Conservation (phyloP, 208 protist species). For the Trypanosoma brucei region DNA sequence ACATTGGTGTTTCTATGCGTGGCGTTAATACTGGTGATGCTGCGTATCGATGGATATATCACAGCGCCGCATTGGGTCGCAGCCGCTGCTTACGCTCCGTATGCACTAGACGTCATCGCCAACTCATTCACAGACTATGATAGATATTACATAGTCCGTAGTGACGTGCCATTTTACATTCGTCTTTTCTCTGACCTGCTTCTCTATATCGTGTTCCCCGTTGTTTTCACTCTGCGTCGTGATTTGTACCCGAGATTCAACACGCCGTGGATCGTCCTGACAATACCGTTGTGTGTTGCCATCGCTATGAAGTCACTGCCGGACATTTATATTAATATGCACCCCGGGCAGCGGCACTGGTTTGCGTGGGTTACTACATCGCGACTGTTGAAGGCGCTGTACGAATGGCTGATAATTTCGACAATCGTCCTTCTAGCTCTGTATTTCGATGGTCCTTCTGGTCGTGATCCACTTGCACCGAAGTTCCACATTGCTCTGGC, state of each 20-base stretch:
- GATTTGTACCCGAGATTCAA: conserved; percentile 9
- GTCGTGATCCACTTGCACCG: conserved; percentile 1
- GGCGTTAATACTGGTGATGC: background rate
- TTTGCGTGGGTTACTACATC: background rate
- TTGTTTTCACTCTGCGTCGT: conserved; percentile 3
- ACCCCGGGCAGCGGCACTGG: background rate
- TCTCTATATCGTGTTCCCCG: conserved; percentile 7
- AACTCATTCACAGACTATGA: conserved; percentile 9
- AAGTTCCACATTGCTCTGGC: conserved; percentile 11
- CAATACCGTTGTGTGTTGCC: conserved; percentile 2
- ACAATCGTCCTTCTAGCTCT: conserved; percentile 7
- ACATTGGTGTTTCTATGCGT: background rate
- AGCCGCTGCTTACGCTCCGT: conserved; percentile 2
- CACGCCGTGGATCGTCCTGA: conserved; percentile 9
- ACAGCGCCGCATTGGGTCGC: conserved; percentile 1
- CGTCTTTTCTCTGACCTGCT: conserved; percentile 6
- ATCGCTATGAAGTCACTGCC: conserved; percentile 3
- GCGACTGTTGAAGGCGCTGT: background rate
- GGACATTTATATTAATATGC: background rate
- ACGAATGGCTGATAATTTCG: background rate
- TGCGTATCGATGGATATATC: conserved; percentile 14
- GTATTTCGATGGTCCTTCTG: conserved; percentile 20
- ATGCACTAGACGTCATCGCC: conserved; percentile 1
- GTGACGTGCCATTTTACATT: conserved; percentile 5
- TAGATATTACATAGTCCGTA: conserved; percentile 2